Base-by-base conservation (phyloP, 2,329 filamentous ascomycete genomes). In the Aspergillus melleus region DNA sequence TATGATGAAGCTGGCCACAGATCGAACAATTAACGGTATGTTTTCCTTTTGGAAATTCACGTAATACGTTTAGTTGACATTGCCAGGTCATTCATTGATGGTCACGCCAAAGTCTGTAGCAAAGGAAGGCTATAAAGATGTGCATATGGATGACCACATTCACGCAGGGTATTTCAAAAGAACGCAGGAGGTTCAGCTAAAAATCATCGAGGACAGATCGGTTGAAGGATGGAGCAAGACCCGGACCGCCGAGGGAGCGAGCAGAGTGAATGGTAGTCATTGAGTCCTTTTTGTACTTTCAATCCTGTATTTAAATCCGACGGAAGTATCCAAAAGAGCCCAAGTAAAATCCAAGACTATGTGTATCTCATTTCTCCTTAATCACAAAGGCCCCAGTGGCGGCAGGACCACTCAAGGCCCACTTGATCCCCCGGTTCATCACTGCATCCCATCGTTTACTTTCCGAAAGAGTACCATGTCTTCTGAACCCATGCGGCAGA, bases 401-500 rank as follows among this genome's bases (percentile, higher is more conserved):
- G 10, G 51, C 30, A 11, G 72, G 70, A 11, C 65, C 61, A 12
- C 62, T 59, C 54, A 75, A 44, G 3, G 70, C 68, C 68, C 69
- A 72, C 16, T 64, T 44, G 49, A 76, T 75, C 0, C 72, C 73
- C 4, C 68, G 58, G 6, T 63, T 64, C 49, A 72, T 69, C 0
- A 70, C 63, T 42, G 70, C 56, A 57, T 76, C 74, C 71, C 72
- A 76, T 10, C 63, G 60, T 57, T 68, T 63, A 12, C 60, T 68
- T 3, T 64, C 68, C 0, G 69, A 61, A n/a, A 76, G 46, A 6
- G 68, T 63, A 24, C 66, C 68, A 56, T 66, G 68, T 6, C 70
- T 61, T 49, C 79, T 70, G 64, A 84, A 84, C 0, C 79, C 80
- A 70, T 86, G 84, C 0, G 84, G 84, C 0, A 86, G 69, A 0